Evolutionary conservation across 495 filamentous ascomycete species (phyloP).

Genomic region (Xylaria intraflava): DNA sequence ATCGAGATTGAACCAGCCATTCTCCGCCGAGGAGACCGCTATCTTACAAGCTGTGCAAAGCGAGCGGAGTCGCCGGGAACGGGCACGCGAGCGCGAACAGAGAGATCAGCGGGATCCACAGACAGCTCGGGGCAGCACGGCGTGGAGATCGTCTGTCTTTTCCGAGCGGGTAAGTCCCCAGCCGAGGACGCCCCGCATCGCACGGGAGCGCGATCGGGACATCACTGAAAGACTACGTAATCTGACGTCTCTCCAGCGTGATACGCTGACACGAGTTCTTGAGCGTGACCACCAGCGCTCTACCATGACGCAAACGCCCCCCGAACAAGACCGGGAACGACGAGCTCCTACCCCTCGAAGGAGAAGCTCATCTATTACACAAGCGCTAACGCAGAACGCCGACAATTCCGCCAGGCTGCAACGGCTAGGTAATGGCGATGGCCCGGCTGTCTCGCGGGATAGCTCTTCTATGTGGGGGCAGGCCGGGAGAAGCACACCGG

Average conservation of each 20-base stretch:
- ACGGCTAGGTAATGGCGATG: slow-evolving; percentile 6
- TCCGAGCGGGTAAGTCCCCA: slow-evolving; percentile 22
- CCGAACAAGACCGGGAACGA: slow-evolving; percentile 24
- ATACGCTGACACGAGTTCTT: slow-evolving; percentile 20
- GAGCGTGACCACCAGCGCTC: slow-evolving; percentile 23
- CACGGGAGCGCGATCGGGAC: slow-evolving; percentile 10
- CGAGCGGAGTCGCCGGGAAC: slow-evolving; percentile 40
- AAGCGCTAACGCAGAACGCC: slow-evolving; percentile 17
- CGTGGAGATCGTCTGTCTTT: slow-evolving; percentile 18
- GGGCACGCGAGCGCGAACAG: slow-evolving; percentile 11
- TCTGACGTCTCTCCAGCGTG: slow-evolving; percentile 19
- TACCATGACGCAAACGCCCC: slow-evolving; percentile 6
- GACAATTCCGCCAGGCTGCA: slow-evolving; percentile 16
- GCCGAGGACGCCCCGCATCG: neutral
- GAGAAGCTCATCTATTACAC: slow-evolving; percentile 20
- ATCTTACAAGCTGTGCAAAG: slow-evolving; percentile 44
- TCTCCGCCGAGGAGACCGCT: slow-evolving; percentile 40
- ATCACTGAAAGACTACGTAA: slow-evolving; percentile 7
- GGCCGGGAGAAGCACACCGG: slow-evolving; percentile 13
- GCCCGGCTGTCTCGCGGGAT: slow-evolving; percentile 14
- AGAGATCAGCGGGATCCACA: slow-evolving; percentile 23
- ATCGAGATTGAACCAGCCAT: slow-evolving; percentile 29
- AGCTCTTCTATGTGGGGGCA: slow-evolving; percentile 11
- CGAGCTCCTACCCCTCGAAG: slow-evolving; percentile 19
- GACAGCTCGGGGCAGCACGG: slow-evolving; percentile 7